These are phyloP conservation scores for Pleurotus djamor DNA, from an alignment of 768 basidiomycete genomes.

Conservation along the genomic window DNA sequence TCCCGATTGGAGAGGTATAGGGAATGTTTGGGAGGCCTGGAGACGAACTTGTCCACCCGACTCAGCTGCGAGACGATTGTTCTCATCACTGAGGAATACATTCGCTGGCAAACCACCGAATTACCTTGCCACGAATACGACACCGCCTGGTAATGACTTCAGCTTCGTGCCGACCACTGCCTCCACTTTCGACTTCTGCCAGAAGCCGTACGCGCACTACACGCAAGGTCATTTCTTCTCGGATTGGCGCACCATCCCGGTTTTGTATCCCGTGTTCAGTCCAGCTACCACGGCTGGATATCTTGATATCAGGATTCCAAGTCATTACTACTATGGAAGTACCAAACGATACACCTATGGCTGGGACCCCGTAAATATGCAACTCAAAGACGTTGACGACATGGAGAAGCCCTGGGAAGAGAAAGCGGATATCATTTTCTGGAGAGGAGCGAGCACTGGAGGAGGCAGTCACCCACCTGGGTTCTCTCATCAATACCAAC, in stretches of 20 bases:
- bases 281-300: constrained; percentile 87
- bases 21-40: constrained; percentile 93
- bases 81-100: constrained; percentile 66
- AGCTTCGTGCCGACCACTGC: constrained; percentile 61
- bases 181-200: constrained; percentile 76
- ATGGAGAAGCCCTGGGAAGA: constrained; percentile 90
- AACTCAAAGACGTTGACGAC: constrained; percentile 73
- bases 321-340: constrained; percentile 92
- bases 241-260: constrained; percentile 88
- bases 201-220: constrained; percentile 78
- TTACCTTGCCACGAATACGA: constrained; percentile 14
- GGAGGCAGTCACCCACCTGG: constrained; percentile 88
- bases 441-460: constrained; percentile 96
- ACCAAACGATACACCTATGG: constrained; percentile 85
- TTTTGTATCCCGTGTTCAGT: constrained; percentile 92
- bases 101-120: constrained; percentile 23
- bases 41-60: constrained; percentile 85
- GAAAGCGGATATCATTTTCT: constrained; percentile 87
- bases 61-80: constrained; percentile 79
- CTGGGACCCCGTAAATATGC: constrained; percentile 77
- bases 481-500: constrained; percentile 79
- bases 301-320: constrained; percentile 90
- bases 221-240: constrained; percentile 96
- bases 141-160: constrained; percentile 51
- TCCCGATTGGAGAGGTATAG: constrained; percentile 83